Conservation (phyloP, 305 asterid species). For the Rubia peregrina region DNA sequence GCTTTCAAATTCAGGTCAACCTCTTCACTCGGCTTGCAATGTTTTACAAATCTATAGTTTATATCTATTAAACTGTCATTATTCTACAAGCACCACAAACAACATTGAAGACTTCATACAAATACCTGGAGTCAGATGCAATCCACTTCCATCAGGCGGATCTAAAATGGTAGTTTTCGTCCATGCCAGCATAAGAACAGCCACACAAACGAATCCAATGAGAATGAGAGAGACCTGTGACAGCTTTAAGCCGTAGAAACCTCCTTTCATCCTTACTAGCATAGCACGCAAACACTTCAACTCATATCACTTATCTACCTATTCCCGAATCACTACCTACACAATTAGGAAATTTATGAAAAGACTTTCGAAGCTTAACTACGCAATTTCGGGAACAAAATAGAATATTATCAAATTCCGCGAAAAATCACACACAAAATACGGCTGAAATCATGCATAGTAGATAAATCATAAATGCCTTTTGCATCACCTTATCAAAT, state of each 20-base stretch:
- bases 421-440: not conserved
- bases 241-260: constrained; percentile 55
- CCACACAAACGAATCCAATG: constrained; percentile 52
- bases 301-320: constrained; percentile 26
- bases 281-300: constrained; percentile 20
- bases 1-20: not conserved
- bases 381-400: not conserved
- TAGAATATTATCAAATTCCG: not conserved
- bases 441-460: not conserved
- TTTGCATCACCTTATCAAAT: not conserved
- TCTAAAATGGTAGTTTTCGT: constrained; percentile 51
- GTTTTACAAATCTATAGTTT: not conserved
- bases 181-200: constrained; percentile 66
- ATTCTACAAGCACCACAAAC: not conserved
- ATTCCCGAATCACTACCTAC: constrained; percentile 27
- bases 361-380: not conserved
- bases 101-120: not conserved
- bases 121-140: constrained; percentile 61
- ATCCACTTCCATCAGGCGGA: constrained; percentile 37
- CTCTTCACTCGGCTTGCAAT: not conserved
- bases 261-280: constrained; percentile 70
- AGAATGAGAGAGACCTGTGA: constrained; percentile 79
- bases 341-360: constrained; percentile 5
- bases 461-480: not conserved
- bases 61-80: not conserved